Evolutionary conservation across 768 basidiomycete genomes (phyloP).

Genomic region (Pholiota molesta): DNA sequence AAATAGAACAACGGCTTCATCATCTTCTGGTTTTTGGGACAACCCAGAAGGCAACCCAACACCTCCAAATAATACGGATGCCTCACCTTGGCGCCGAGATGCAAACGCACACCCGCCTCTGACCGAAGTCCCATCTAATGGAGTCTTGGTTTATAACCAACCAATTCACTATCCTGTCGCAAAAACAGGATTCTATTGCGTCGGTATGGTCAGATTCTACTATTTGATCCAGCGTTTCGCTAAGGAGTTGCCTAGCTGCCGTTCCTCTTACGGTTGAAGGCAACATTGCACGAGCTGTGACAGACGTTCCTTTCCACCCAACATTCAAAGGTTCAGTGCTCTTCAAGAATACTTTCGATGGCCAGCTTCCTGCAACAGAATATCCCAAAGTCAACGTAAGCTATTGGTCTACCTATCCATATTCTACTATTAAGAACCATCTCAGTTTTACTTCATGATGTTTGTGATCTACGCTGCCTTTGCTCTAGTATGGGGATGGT

Average conservation of each 20-base stretch:
- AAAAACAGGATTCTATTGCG: constrained; percentile 95
- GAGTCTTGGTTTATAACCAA: constrained; percentile 56
- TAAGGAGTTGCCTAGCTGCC: constrained; percentile 52
- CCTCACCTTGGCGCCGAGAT: constrained; percentile 50
- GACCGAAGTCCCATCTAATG: constrained; percentile 48
- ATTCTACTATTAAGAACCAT: constrained; percentile 1
- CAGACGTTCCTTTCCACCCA: constrained; percentile 69
- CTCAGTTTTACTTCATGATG: constrained; percentile 86
- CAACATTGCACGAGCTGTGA: constrained; percentile 37
- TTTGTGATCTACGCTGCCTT: constrained; percentile 76
- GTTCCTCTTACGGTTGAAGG: constrained; percentile 86
- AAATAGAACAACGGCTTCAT: constrained; percentile 33
- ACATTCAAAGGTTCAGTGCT: constrained; percentile 77
- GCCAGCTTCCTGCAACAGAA: constrained; percentile 88
- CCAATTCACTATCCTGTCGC: constrained; percentile 84
- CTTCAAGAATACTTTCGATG: constrained; percentile 88
- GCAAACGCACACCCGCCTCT: constrained; percentile 1
- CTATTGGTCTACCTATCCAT: not conserved
- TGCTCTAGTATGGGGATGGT: constrained; percentile 76
- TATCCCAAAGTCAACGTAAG: constrained; percentile 96
- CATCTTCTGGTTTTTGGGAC: constrained; percentile 52
- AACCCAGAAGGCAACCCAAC: constrained; percentile 63
- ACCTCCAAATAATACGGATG: constrained; percentile 47
- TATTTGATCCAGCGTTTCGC: not conserved
- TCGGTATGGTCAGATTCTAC: constrained; percentile 58